Conservation (phyloP, 2,329 filamentous ascomycete species). For the Hypoxylon sp. region DNA sequence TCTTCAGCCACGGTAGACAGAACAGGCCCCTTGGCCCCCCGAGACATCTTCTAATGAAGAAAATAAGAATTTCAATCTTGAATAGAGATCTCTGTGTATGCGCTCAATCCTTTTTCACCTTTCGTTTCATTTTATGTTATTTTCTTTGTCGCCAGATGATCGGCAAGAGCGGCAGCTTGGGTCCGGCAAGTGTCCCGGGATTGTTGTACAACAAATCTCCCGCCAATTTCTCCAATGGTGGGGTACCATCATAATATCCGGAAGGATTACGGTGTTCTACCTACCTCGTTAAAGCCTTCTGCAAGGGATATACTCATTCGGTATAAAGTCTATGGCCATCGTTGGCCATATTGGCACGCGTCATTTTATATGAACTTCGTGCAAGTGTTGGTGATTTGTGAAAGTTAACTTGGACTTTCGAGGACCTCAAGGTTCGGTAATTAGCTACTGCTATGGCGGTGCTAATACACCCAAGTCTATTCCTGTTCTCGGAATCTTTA, state of each 20-base stretch:
- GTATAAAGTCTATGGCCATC: neutral
- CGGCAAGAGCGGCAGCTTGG: slow-evolving; percentile 2
- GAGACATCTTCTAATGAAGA: slow-evolving; percentile 1
- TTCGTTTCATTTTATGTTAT: slow-evolving; percentile 1
- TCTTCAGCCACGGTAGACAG: neutral
- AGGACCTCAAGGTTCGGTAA: neutral
- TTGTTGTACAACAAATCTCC: slow-evolving; percentile 9
- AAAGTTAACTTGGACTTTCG: neutral
- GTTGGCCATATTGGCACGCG: neutral
- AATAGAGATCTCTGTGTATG: too few species aligned
- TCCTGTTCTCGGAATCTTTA: neutral
- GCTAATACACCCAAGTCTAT: neutral
- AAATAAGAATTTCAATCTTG: neutral
- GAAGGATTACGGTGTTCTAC: neutral
- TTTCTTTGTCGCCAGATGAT: neutral
- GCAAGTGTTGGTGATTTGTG: neutral
- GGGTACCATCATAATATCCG: slow-evolving; percentile 4
- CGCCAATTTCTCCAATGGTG: slow-evolving; percentile 8
- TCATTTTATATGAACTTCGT: neutral
- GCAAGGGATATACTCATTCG: neutral
- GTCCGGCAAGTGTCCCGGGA: slow-evolving; percentile 9
- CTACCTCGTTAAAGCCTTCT: neutral
- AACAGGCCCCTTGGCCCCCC: neutral
- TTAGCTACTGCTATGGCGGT: neutral
- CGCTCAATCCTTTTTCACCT: neutral